phyloP scores from a whole-genome alignment of 768 basidiomycete genomes.

The Pleurotus sapidus region DNA sequence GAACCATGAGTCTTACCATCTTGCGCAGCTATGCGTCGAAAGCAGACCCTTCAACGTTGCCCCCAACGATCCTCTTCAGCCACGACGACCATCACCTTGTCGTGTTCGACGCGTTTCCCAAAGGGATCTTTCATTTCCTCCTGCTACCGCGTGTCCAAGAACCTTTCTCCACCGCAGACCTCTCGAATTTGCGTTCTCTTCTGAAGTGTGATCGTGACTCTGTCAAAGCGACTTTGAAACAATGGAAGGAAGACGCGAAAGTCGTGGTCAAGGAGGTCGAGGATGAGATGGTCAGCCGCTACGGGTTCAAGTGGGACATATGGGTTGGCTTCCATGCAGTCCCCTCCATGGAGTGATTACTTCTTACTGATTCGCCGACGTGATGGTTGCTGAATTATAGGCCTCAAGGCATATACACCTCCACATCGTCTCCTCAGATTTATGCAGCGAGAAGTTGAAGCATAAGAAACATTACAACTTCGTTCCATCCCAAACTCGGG shows the following conservation, averaged over 20 bases:
- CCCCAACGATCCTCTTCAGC: constrained; percentile 58
- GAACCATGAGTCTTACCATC: constrained; percentile 40
- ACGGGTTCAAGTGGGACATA: constrained; percentile 74
- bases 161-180: constrained; percentile 27
- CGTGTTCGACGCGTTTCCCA: constrained; percentile 75
- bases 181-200: constrained; percentile 56
- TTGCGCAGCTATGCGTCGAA: constrained; percentile 60
- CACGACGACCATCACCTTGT: constrained; percentile 55
- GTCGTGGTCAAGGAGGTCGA: constrained; percentile 58
- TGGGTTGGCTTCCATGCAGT: constrained; percentile 83
- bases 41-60: constrained; percentile 44
- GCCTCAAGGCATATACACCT: constrained; percentile 61
- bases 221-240: constrained; percentile 51
- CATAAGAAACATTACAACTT: constrained; percentile 91
- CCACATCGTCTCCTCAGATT: constrained; percentile 81
- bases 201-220: constrained; percentile 48
- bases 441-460: constrained; percentile 69
- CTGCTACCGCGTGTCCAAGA: constrained; percentile 65
- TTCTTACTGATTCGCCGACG: not conserved
- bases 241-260: constrained; percentile 55
- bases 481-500: constrained; percentile 80
- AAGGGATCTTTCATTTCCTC: constrained; percentile 86
- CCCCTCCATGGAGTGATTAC: constrained; percentile 81
- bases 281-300: constrained; percentile 75
- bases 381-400: constrained; percentile 4